Base-by-base conservation (phyloP, 2,329 filamentous ascomycete species). In the Gaeumannomyces sp. region DNA sequence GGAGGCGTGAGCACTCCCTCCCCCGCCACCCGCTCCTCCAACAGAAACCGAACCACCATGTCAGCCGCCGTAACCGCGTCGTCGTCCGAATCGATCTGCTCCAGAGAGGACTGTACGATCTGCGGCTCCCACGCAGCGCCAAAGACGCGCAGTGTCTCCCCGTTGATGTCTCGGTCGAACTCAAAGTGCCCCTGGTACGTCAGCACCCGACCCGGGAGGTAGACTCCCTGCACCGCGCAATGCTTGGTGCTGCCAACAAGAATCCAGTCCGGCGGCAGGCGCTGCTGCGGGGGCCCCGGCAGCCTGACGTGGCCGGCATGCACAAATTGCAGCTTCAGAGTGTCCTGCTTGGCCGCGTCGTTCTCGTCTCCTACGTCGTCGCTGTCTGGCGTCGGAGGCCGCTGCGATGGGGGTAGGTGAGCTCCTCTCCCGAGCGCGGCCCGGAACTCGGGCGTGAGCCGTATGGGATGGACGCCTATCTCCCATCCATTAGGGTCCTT, bases 171-270 rank as follows among this genome's bases (percentile, higher is more conserved):
- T 0, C 70, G 65, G 66, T 80, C 75, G 68, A 80, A 81, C 64
- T 80, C 78, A 28, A 77, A 78, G 66, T 80, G 77, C 0, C 78
- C 78, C 60, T 80, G 77, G 31, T 74, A 75, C 0, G 77, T 80
- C 25, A 81, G 69, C 0, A 80, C 69, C 0, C 76, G 70, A 0
- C 75, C 74, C 1, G 73, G 69, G 65, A 77, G 67, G 65, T 76
- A 78, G 6, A 79, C 64, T 0, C 78, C 79, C 65, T 80, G 77
- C 7, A 77, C 69, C 0, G 65, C 68, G 66, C 78, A 80, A 62
- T 75, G 72, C 1, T 69, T 57, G 3, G 69, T 69, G 0, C 61
- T 56, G 1, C 73, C 74, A 25, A 76, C 67, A 10, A 61, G 33
- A 6, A 71, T 31, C 66, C 68, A 71, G 1, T 59, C 33, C 3